phyloP scores from a whole-genome alignment of 108 stramenopile genomes.

The Pseudonitzschia delicatissima region DNA sequence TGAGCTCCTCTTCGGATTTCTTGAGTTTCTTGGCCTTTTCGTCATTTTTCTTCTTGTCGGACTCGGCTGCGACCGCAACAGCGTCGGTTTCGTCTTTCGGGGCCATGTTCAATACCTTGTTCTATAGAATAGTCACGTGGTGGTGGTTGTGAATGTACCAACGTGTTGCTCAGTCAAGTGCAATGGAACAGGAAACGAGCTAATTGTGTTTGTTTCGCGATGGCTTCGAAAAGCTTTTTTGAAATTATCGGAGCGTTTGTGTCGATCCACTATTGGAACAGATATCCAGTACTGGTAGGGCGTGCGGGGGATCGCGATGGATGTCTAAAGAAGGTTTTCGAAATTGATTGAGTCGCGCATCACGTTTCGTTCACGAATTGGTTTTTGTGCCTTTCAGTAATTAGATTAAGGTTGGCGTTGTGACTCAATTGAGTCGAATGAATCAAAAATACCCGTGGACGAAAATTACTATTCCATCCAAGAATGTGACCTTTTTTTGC shows the following conservation, averaged over 20 bases:
- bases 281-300: no score
- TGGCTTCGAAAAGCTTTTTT: neutral
- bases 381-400: no score
- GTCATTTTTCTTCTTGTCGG: slow-evolving; percentile 33
- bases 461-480: no score
- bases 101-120: slow-evolving; percentile 10
- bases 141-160: neutral
- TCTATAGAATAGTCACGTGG: neutral
- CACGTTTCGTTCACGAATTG: no score
- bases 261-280: no score
- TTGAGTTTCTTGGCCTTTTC: slow-evolving; percentile 29
- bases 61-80: slow-evolving; percentile 24
- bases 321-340: slow-evolving; percentile 9
- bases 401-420: no score
- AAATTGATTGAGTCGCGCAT: neutral
- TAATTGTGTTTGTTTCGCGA: neutral
- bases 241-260: no score
- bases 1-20: slow-evolving; percentile 29
- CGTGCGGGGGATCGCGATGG: neutral
- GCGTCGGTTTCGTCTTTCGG: slow-evolving; percentile 41
- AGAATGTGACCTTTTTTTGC: no score
- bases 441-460: no score
- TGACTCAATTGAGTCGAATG: no score
- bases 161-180: neutral
- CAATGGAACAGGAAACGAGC: neutral